Base-by-base conservation (phyloP, 495 filamentous ascomycete genomes). In the Usnea hakonensis region DNA sequence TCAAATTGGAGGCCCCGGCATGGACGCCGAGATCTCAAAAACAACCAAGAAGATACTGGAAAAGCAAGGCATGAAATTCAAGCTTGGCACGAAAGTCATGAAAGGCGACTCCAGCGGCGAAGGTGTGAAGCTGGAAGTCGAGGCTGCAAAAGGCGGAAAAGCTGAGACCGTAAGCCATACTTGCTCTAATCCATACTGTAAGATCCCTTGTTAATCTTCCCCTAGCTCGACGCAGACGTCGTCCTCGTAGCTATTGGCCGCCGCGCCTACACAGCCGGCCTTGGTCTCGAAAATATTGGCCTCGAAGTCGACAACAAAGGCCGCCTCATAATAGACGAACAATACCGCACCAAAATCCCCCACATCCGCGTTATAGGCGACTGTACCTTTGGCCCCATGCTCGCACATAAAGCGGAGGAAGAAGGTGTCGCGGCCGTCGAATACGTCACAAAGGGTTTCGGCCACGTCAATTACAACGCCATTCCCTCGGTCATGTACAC, bases 401-500 rank as follows among this genome's bases (percentile, higher is more conserved):
- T 98, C 70, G 94, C 94, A 56, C 94, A 98, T 83, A 98, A 98
- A 83, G 94, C 95, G 46, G 94, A 98, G 79, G 94, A 98, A 79
- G 94, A 98, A 79, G 94, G 81, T 59, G 91, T 97, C 55, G 94
- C 94, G 16, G 91, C 84, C 44, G 82, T 97, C 46, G 94, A 98
- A 76, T 97, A 90, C 83, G 91, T 98, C 77, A 91, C 88, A 77
- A 97, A 96, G 80, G 90, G 90, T 64, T 88, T 93, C 77, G 94
- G 94, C 40, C 94, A 98, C 76, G 94, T 98, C 74, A 98, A 98
- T 87, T 98, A 98, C 81, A 89, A 85, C 72, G 90, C 87, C 77
- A 98, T 98, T 74, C 94, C 94, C 65, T 90, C 88, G 52, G 94
- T 98, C 77, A 98, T 98, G 94, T 98, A 98, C 83, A 97, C 94